phyloP scores from a whole-genome alignment of 768 basidiomycete genomes.

The Naganishia vishniacii region DNA sequence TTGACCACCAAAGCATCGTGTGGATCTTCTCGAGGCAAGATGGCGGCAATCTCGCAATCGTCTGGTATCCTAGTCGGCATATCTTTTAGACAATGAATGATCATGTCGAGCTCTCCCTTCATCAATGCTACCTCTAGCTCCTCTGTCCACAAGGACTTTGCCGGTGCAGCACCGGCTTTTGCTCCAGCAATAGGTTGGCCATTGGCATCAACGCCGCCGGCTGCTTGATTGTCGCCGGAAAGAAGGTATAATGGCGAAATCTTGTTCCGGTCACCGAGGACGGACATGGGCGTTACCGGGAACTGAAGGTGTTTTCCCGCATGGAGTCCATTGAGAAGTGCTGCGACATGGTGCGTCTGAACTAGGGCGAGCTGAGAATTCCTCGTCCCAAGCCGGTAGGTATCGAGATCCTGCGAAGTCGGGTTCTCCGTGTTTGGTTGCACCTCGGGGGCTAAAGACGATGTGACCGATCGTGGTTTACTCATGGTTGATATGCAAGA shows the following conservation, averaged over 20 bases:
- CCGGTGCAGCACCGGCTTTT: constrained; percentile 35
- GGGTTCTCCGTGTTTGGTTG: neutral
- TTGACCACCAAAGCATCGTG: constrained; percentile 84
- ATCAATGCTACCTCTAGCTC: constrained; percentile 83
- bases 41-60: constrained; percentile 77
- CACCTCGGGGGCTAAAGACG: neutral
- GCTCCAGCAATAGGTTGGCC: neutral
- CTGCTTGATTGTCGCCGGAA: constrained; percentile 50
- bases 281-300: constrained; percentile 62
- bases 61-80: constrained; percentile 80
- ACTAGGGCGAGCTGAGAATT: constrained; percentile 81
- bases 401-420: constrained; percentile 6
- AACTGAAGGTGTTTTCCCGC: constrained; percentile 47
- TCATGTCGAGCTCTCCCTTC: constrained; percentile 71
- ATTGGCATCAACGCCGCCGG: neutral
- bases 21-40: constrained; percentile 80
- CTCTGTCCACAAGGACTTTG: constrained; percentile 77
- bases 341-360: constrained; percentile 76
- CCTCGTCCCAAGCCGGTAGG: constrained; percentile 64
- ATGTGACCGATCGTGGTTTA: too few relatives aligned
- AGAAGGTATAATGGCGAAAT: constrained; percentile 76
- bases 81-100: constrained; percentile 90
- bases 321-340: constrained; percentile 58
- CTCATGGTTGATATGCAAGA: constrained; percentile 3
- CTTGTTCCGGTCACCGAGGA: constrained; percentile 82